These are phyloP conservation scores for Zalaria obscura DNA, from an alignment of 2,329 filamentous ascomycete genomes.

Conservation along the genomic window DNA sequence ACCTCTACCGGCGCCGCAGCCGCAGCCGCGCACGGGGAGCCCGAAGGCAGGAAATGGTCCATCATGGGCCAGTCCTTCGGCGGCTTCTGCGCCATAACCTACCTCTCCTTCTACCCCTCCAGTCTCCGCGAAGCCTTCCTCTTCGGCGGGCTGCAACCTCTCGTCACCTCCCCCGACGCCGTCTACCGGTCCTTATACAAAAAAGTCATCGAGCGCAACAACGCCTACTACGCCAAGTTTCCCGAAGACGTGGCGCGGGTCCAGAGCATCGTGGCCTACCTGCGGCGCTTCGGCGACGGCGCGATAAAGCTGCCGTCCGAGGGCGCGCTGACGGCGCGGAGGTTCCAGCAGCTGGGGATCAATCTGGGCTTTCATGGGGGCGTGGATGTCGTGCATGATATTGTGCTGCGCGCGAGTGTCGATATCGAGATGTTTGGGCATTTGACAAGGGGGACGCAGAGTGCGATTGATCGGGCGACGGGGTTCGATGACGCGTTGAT, in stretches of 20 bases:
- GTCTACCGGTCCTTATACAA: slow-evolving; percentile 61
- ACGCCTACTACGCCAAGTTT: slow-evolving; percentile 70
- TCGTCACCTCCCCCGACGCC: slow-evolving; percentile 56
- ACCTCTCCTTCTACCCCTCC: slow-evolving; percentile 66
- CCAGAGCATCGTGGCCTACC: slow-evolving; percentile 49
- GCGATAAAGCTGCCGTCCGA: slow-evolving; percentile 56
- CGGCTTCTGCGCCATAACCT: slow-evolving; percentile 72
- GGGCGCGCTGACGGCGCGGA: slow-evolving; percentile 54
- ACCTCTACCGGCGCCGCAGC: too few species aligned
- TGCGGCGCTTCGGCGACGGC: slow-evolving; percentile 41
- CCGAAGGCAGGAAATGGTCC: slow-evolving; percentile 62
- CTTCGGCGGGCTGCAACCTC: slow-evolving; percentile 68
- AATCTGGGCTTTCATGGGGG: slow-evolving; percentile 60
- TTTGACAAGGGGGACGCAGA: slow-evolving; percentile 57
- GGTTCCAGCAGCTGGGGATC: slow-evolving; percentile 67
- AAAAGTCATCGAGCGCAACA: slow-evolving; percentile 58
- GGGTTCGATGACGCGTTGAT: slow-evolving; percentile 65
- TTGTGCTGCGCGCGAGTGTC: slow-evolving; percentile 53
- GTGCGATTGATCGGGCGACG: slow-evolving; percentile 50
- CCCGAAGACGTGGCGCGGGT: slow-evolving; percentile 63
- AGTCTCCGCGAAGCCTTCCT: slow-evolving; percentile 70
- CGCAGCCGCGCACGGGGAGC: slow-evolving; percentile 39
- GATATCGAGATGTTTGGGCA: slow-evolving; percentile 68
- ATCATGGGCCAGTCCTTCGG: slow-evolving; percentile 87
- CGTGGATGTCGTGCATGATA: slow-evolving; percentile 21